These are phyloP conservation scores for Aspergillus asperescens DNA, from an alignment of 495 filamentous ascomycete genomes.

Conservation along the genomic window DNA sequence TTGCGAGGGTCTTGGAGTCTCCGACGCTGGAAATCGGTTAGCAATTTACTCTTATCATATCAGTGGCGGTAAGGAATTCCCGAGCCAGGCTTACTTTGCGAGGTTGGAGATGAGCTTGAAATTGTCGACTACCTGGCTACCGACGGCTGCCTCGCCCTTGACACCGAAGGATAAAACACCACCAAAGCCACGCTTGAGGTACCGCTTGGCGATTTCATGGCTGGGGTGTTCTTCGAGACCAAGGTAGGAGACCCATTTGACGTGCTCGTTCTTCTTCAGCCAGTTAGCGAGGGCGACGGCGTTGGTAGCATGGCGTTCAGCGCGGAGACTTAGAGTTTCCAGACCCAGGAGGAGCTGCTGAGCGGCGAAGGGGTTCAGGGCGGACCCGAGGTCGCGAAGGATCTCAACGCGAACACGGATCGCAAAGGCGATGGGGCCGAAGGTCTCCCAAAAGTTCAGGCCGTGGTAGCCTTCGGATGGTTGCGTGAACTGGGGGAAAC, in stretches of 20 bases:
- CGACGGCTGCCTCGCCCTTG: slow-evolving; percentile 77
- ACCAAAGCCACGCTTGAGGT: slow-evolving; percentile 81
- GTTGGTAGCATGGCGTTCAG: slow-evolving; percentile 84
- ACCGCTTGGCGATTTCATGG: slow-evolving; percentile 82
- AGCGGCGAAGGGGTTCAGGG: slow-evolving; percentile 90
- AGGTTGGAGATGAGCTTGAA: slow-evolving; percentile 95
- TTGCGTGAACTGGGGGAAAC: slow-evolving; percentile 92
- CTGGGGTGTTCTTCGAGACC: slow-evolving; percentile 77
- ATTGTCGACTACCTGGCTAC: slow-evolving; percentile 82
- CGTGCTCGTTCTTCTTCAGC: slow-evolving; percentile 76
- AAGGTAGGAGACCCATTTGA: slow-evolving; percentile 92
- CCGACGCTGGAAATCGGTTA: slow-evolving; percentile 47
- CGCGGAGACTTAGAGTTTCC: slow-evolving; percentile 83
- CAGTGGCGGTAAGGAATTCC: background rate
- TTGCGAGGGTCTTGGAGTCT: slow-evolving; percentile 81
- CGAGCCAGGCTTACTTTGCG: slow-evolving; percentile 54
- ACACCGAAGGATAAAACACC: slow-evolving; percentile 92
- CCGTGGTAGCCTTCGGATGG: slow-evolving; percentile 93
- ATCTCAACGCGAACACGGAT: slow-evolving; percentile 83
- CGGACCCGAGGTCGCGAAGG: slow-evolving; percentile 77
- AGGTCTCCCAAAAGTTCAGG: slow-evolving; percentile 95
- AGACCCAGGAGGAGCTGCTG: slow-evolving; percentile 87
- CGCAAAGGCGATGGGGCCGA: slow-evolving; percentile 77
- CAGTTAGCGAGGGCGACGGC: slow-evolving; percentile 75
- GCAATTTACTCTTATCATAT: background rate